Conservation (phyloP, 495 filamentous ascomycete genomes). For the Daldinia bambusicola region DNA sequence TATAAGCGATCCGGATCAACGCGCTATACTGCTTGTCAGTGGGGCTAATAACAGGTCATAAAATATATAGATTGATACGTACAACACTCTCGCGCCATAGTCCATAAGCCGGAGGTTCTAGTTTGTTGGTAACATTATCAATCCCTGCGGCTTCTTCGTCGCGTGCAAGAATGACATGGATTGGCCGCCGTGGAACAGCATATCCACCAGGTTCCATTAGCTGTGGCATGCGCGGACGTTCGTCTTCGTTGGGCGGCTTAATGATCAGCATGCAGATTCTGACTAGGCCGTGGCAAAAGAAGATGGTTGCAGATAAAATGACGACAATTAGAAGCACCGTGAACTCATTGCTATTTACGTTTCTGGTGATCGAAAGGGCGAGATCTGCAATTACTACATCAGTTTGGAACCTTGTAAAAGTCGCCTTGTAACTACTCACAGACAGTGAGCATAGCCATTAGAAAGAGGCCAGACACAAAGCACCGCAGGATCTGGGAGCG, state of each 20-base stretch:
- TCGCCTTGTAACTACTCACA: conserved; percentile 59
- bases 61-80: conserved; percentile 51
- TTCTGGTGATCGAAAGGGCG: conserved; percentile 69
- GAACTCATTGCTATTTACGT: conserved; percentile 68
- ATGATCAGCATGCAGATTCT: conserved; percentile 73
- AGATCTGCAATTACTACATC: conserved; percentile 63
- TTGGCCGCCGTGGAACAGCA: conserved; percentile 69
- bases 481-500: conserved; percentile 67
- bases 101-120: conserved; percentile 87
- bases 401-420: conserved; percentile 8
- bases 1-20: conserved; percentile 83
- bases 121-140: conserved; percentile 62
- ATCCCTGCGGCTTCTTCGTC: conserved; percentile 70
- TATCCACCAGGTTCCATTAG: conserved; percentile 64
- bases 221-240: conserved; percentile 50
- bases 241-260: conserved; percentile 49
- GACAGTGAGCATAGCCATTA: conserved; percentile 64
- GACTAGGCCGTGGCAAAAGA: conserved; percentile 82
- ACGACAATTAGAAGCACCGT: conserved; percentile 80
- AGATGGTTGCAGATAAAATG: conserved; percentile 74
- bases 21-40: conserved; percentile 58
- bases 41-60: not conserved
- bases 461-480: conserved; percentile 64
- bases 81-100: conserved; percentile 85
- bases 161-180: conserved; percentile 68